Evolutionary conservation across 2,329 filamentous ascomycete species (phyloP), one percentile per base, ranked within the genome.

Genomic region (Hypoxylon sp.): DNA sequence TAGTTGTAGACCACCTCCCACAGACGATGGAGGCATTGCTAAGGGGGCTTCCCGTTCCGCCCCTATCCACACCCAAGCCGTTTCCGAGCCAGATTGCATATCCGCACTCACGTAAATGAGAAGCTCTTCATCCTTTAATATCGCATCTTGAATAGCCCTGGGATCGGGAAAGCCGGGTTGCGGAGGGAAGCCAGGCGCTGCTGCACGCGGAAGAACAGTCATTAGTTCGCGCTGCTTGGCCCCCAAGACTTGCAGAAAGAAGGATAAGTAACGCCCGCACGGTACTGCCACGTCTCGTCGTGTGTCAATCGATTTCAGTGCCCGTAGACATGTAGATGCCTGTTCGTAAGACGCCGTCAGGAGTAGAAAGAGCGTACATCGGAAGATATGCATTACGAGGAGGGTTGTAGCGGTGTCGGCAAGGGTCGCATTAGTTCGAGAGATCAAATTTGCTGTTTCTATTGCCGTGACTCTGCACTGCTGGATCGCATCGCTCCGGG

Each of bases 31-130:
- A 27, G 65, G 54, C 30, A 62, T 64, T 25, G 60, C 57, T 7
- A 67, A 54, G 3, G 59, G 51, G 5, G 59, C 47, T 36, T 79
- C 78, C 30, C 71, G 69, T 62, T 88, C 86, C 25, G 79, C 78
- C 20, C 81, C 78, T 63, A 81, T 73, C 93, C 92, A 97, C 3
- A 92, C 82, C 93, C 93, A 97, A 8, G 87, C 86, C 25, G 83
- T 83, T 42, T 91, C 87, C 0, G 80, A 78, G n/a, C 81, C 84
- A 1, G 87, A 89, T 71, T 97, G 93, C 64, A 95, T 78, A 71
- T 97, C 94, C 0, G 87, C 89, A 20, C 89, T 93, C 1, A 89
- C 84, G 63, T 96, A 96, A 0, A 87, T 90, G 19, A 97, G 75
- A 61, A 97, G 81, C 68, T 97, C 93, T 67, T 97, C 92, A 64